Evolutionary conservation across 208 protist species (phyloP).

Genomic region (Crithidia fasciculata): DNA sequence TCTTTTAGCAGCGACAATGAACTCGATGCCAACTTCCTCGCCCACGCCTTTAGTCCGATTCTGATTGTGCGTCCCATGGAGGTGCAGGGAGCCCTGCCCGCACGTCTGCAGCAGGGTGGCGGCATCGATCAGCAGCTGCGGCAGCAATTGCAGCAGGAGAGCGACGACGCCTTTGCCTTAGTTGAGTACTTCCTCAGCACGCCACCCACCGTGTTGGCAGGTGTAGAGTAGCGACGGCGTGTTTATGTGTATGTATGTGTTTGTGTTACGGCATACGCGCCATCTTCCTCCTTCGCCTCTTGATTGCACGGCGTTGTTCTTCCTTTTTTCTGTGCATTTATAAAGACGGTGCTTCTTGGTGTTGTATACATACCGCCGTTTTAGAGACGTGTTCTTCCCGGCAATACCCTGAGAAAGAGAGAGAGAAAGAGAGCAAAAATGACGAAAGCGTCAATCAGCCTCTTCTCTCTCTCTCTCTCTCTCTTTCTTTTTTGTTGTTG

Average conservation of each 20-base stretch:
- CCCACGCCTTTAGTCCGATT: slow-evolving; percentile 68
- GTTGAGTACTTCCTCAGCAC: slow-evolving; percentile 81
- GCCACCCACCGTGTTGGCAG: slow-evolving; percentile 49
- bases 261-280: neutral
- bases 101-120: slow-evolving; percentile 47
- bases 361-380: too few species aligned
- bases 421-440: too few species aligned
- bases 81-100: slow-evolving; percentile 31
- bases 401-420: too few species aligned
- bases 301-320: neutral
- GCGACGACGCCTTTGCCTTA: slow-evolving; percentile 65
- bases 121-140: slow-evolving; percentile 65
- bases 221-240: slow-evolving; percentile 8
- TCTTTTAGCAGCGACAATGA: slow-evolving; percentile 61
- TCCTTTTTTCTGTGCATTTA: neutral
- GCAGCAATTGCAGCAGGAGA: slow-evolving; percentile 71
- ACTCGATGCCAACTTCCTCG: slow-evolving; percentile 57
- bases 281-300: neutral
- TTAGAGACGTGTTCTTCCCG: too few species aligned
- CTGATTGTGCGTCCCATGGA: slow-evolving; percentile 60
- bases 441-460: too few species aligned
- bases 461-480: neutral
- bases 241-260: too few species aligned
- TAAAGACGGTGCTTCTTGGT: neutral
- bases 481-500: neutral